Conservation (phyloP, 2,329 filamentous ascomycete species). For the Microdochium paspali region DNA sequence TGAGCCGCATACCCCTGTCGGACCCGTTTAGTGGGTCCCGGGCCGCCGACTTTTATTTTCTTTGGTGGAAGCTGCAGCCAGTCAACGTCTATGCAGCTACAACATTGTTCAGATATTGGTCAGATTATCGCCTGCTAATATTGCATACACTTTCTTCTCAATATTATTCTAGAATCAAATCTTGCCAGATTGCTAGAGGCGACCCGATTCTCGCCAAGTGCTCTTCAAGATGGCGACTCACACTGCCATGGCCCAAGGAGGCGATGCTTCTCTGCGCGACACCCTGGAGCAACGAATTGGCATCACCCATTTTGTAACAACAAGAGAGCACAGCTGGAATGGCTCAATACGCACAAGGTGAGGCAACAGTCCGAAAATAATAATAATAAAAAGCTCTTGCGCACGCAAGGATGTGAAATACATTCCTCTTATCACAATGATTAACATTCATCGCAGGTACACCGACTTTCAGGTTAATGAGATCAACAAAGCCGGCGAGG, state of each 20-base stretch:
- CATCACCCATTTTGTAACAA: constrained; percentile 28
- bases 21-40: neutral
- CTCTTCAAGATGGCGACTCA: constrained; percentile 18
- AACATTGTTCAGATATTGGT: too few relatives aligned
- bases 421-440: too few relatives aligned
- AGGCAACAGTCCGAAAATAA: constrained; percentile 4
- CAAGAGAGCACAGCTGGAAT: constrained; percentile 28
- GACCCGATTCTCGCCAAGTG: too few relatives aligned
- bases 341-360: constrained; percentile 35
- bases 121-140: too few relatives aligned
- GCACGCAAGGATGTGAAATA: too few relatives aligned
- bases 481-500: constrained; percentile 64
- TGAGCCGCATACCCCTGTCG: neutral
- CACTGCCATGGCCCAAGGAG: constrained; percentile 23
- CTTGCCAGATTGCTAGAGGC: too few relatives aligned
- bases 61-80: neutral
- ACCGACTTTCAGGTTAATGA: constrained; percentile 93
- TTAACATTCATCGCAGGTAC: constrained; percentile 43
- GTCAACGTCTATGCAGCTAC: neutral
- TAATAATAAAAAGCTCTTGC: neutral
- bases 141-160: too few relatives aligned
- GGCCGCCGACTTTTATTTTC: neutral
- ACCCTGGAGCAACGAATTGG: constrained; percentile 24
- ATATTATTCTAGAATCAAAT: too few relatives aligned
- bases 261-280: constrained; percentile 17